phyloP scores from a whole-genome alignment of 495 filamentous ascomycete genomes.

The Physcia stellaris region DNA sequence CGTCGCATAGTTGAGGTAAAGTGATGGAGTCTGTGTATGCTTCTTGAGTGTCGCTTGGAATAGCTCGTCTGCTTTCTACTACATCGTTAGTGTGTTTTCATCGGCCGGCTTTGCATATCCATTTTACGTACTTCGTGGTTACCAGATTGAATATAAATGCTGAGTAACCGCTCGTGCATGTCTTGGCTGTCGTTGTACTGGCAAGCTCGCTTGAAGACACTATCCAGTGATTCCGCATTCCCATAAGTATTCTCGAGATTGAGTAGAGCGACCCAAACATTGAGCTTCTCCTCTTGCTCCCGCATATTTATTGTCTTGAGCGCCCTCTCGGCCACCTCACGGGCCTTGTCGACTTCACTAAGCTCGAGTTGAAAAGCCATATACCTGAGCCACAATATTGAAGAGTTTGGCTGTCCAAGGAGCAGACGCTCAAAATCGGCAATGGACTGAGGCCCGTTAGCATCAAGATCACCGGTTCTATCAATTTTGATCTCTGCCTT shows the following conservation, averaged over 20 bases:
- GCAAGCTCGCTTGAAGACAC: conserved; percentile 83
- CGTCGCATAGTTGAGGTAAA: conserved; percentile 90
- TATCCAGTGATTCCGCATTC: conserved; percentile 68
- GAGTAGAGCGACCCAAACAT: conserved; percentile 85
- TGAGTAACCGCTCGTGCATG: conserved; percentile 77
- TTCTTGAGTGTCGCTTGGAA: conserved; percentile 80
- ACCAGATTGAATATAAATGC: conserved; percentile 84
- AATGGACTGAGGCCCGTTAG: conserved; percentile 77
- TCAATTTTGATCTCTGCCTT: conserved; percentile 76
- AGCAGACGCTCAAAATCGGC: conserved; percentile 89
- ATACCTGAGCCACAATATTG: conserved; percentile 82
- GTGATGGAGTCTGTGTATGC: conserved; percentile 55
- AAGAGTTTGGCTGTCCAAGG: conserved; percentile 79
- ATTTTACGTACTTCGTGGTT: conserved; percentile 51
- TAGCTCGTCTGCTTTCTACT: conserved; percentile 84
- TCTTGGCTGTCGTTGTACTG: conserved; percentile 86
- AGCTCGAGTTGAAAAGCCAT: conserved; percentile 94
- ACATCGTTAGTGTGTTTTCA: too few species aligned
- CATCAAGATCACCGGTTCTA: conserved; percentile 74
- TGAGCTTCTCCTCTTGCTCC: conserved; percentile 79
- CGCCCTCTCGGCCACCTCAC: conserved; percentile 79
- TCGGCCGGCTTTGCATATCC: too few species aligned
- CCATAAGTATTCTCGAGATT: conserved; percentile 92
- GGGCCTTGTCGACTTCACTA: conserved; percentile 70
- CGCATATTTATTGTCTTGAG: conserved; percentile 76